Conservation (phyloP, 2,329 filamentous ascomycete species). For the Lanzia echinophila region DNA sequence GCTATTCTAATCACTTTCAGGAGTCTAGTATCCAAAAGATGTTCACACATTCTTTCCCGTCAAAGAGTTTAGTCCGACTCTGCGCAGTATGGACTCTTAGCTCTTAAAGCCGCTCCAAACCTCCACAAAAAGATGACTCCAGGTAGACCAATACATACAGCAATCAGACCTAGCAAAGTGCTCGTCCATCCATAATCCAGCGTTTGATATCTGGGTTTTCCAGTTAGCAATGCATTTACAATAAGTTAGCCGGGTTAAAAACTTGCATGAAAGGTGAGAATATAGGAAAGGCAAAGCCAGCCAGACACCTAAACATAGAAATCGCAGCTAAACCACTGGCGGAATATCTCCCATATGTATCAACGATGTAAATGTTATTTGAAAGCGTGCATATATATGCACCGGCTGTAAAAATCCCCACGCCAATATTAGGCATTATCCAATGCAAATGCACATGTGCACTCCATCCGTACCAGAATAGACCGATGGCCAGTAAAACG, state of each 20-base stretch:
- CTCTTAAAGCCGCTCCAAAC: slow-evolving; percentile 32
- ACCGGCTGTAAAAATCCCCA: slow-evolving; percentile 41
- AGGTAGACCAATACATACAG: slow-evolving; percentile 38
- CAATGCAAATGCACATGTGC: slow-evolving; percentile 43
- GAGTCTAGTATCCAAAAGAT: no score
- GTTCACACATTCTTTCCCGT: no score
- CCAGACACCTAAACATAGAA: slow-evolving; percentile 5
- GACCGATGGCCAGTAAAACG: slow-evolving; percentile 45
- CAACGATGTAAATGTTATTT: slow-evolving; percentile 42
- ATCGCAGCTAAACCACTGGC: slow-evolving; percentile 44
- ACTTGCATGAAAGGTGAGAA: slow-evolving; percentile 23
- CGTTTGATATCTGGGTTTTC: slow-evolving; percentile 40
- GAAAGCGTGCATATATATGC: slow-evolving; percentile 27
- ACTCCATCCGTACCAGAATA: slow-evolving; percentile 51
- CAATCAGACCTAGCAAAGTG: slow-evolving; percentile 38
- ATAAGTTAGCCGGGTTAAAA: no score
- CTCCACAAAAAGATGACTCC: slow-evolving; percentile 37
- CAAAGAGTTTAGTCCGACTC: no score
- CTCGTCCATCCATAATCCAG: slow-evolving; percentile 41
- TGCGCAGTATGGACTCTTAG: slow-evolving; percentile 30
- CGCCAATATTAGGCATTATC: slow-evolving; percentile 51
- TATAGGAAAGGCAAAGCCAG: slow-evolving; percentile 35
- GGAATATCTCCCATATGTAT: slow-evolving; percentile 32
- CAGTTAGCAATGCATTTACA: slow-evolving; percentile 32
- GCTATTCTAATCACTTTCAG: no score